phyloP scores from a whole-genome alignment of 2,329 filamentous ascomycete genomes.

The Ascochyta pisi region DNA sequence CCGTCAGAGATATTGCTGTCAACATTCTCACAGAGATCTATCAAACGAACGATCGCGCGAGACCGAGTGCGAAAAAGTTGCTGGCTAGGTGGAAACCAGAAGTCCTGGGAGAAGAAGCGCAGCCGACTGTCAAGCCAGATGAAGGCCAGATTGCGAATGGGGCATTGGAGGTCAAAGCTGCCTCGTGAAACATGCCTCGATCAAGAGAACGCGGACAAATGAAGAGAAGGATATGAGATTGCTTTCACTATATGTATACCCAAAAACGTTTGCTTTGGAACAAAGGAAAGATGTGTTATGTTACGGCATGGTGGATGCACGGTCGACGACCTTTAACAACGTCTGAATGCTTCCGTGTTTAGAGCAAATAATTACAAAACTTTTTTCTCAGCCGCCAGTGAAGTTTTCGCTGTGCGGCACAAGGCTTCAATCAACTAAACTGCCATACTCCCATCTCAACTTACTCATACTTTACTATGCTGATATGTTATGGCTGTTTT shows the following conservation, averaged over 20 bases:
- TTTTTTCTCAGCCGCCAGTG: not conserved
- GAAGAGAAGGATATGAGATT: not conserved
- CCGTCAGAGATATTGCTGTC: conserved; percentile 63
- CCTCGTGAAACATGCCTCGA: conserved; percentile 11
- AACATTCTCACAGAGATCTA: conserved; percentile 67
- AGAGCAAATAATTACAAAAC: not conserved
- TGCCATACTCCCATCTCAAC: not conserved
- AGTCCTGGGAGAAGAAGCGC: conserved; percentile 43
- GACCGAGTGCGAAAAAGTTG: conserved; percentile 59
- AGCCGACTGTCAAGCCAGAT: conserved; percentile 33
- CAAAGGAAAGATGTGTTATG: not conserved
- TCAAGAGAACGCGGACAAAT: not conserved
- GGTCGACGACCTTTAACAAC: not conserved
- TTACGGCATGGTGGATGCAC: not conserved
- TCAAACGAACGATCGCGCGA: conserved; percentile 55
- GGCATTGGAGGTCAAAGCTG: conserved; percentile 38
- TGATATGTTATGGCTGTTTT: too few species aligned
- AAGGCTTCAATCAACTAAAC: not conserved
- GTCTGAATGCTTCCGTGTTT: not conserved
- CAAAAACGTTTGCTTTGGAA: not conserved
- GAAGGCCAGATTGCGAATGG: conserved; percentile 32
- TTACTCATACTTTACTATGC: not conserved
- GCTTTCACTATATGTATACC: conserved; percentile 11
- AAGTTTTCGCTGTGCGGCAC: not conserved
- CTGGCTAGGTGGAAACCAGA: conserved; percentile 63